Conservation (phyloP, 1,284 basidiomycete genomes). For the Leccinum subrobustum region DNA sequence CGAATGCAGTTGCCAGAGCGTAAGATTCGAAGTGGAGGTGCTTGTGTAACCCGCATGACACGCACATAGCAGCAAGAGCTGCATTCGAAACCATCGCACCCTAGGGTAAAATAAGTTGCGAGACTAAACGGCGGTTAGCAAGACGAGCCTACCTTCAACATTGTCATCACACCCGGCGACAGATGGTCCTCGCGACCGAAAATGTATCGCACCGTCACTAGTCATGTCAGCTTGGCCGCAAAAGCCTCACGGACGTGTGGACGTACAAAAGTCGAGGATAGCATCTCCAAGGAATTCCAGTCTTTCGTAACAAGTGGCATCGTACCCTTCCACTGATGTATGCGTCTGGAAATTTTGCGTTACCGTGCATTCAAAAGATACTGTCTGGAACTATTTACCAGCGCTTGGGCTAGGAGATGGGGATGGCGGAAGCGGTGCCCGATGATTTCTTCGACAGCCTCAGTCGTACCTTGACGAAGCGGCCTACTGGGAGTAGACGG, state of each 20-base stretch:
- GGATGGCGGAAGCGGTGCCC: conserved; percentile 59
- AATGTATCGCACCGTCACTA: conserved; percentile 74
- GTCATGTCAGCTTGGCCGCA: conserved; percentile 5
- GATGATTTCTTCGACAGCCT: conserved; percentile 61
- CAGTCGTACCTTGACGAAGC: conserved; percentile 44
- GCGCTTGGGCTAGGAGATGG: conserved; percentile 64
- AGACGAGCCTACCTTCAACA: conserved; percentile 59
- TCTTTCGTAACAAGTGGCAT: conserved; percentile 63
- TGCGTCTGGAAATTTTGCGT: conserved; percentile 51
- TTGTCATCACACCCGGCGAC: conserved; percentile 68
- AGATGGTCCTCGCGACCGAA: conserved; percentile 60
- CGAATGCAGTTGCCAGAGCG: conserved; percentile 48
- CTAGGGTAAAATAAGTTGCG: conserved; percentile 38
- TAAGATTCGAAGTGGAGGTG: conserved; percentile 59
- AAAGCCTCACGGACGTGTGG: conserved; percentile 3
- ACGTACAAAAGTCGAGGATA: conserved; percentile 74
- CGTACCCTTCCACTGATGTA: conserved; percentile 52
- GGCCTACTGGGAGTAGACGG: conserved; percentile 42
- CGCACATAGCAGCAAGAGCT: conserved; percentile 69
- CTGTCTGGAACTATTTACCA: conserved; percentile 45
- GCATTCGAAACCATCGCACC: conserved; percentile 80
- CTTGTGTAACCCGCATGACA: conserved; percentile 61
- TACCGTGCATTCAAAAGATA: conserved; percentile 3
- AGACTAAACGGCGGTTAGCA: conserved; percentile 3
- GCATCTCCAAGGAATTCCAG: conserved; percentile 84